A percentile compares a stretch with the other conserved stretches of the same genome.
phyloP scores from a whole-genome alignment of 352 stramenopile genomes.

The Phytophthora crassamura region DNA sequence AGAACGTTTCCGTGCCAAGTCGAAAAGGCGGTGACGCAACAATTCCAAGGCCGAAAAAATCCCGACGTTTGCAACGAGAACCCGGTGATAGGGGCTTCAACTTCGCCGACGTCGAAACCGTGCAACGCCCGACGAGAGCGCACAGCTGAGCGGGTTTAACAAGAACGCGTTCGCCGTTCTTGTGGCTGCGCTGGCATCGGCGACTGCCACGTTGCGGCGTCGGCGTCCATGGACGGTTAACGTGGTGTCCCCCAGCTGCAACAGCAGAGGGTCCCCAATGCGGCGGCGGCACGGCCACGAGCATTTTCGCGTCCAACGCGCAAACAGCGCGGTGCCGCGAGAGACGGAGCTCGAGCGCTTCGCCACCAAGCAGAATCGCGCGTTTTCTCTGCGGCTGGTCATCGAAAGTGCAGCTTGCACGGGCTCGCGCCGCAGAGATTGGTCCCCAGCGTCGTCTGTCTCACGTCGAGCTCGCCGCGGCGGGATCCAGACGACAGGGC shows the following conservation, averaged over 20 bases:
- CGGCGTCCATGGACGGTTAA: conserved; percentile 5
- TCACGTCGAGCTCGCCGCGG: conserved; percentile 24
- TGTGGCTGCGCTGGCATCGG: conserved; percentile 7
- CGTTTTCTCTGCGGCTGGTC: conserved; percentile 26
- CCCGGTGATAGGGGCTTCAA: too few relatives aligned
- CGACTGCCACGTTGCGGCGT: conserved; percentile 21
- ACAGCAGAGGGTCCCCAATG: conserved; percentile 1
- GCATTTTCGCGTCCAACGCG: conserved; percentile 30
- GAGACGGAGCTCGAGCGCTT: conserved; percentile 8
- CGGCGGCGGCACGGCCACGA: conserved; percentile 17
- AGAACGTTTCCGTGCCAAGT: too few relatives aligned
- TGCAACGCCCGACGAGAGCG: neutral
- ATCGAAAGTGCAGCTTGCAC: neutral
- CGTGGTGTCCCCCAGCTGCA: neutral
- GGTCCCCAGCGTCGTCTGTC: conserved; percentile 22
- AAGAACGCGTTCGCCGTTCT: conserved; percentile 6
- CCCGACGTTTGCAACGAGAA: too few relatives aligned
- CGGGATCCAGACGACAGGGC: neutral
- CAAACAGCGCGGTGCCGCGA: conserved; percentile 22
- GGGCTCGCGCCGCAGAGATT: conserved; percentile 6
- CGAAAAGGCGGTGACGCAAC: too few relatives aligned
- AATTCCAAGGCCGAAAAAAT: too few relatives aligned
- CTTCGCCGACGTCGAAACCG: neutral
- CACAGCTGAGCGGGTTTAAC: too few relatives aligned
- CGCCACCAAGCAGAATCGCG: conserved; percentile 17